Conservation (phyloP, 1,139 yeast species). For the Saccharomyces hybrid region DNA sequence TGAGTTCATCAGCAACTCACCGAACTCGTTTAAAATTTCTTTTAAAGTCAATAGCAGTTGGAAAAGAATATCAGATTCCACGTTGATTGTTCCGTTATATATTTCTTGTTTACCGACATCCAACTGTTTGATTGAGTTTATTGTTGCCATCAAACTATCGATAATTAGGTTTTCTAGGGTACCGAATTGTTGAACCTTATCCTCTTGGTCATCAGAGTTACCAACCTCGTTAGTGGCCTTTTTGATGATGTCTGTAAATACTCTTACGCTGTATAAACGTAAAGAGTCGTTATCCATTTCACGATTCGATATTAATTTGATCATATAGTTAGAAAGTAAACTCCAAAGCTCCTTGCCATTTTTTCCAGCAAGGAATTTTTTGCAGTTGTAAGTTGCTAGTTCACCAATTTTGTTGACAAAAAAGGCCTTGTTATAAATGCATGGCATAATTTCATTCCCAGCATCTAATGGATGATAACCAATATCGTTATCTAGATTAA, state of each 20-base stretch:
- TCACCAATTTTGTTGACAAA: constrained; percentile 37
- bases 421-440: constrained; percentile 34
- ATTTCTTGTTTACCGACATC: constrained; percentile 24
- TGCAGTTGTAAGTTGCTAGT: constrained; percentile 44
- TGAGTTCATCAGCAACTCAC: constrained; percentile 50
- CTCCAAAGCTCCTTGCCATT: constrained; percentile 39
- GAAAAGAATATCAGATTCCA: constrained; percentile 60
- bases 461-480: constrained; percentile 10
- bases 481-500: constrained; percentile 8
- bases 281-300: constrained; percentile 35
- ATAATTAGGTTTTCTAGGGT: constrained; percentile 18
- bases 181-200: constrained; percentile 14
- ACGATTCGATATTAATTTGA: constrained; percentile 39
- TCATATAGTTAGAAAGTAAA: constrained; percentile 39
- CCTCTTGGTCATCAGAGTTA: constrained; percentile 15
- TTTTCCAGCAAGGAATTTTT: constrained; percentile 38
- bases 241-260: constrained; percentile 45
- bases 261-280: constrained; percentile 42
- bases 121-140: constrained; percentile 20
- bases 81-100: constrained; percentile 25
- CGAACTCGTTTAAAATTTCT: constrained; percentile 66
- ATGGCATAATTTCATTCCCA: constrained; percentile 15
- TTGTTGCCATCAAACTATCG: constrained; percentile 19
- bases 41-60: constrained; percentile 56
- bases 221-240: constrained; percentile 41